Evolutionary conservation across 2,329 filamentous ascomycete species (phyloP).

Genomic region (Penicillium brevicompactum): DNA sequence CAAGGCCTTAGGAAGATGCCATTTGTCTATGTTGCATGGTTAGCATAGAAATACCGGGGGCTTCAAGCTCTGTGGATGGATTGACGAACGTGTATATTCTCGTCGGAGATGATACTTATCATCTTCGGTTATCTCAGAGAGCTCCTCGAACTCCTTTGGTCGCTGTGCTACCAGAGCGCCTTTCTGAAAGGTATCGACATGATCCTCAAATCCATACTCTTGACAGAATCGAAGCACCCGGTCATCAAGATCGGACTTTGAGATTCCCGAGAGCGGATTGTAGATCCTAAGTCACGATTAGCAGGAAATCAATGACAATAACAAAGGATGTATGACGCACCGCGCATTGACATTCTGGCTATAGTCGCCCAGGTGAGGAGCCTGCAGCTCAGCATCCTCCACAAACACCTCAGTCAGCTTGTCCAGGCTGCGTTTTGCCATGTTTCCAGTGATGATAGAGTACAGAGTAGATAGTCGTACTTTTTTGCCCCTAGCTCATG

Average conservation of each 20-base stretch:
- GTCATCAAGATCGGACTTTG: slow-evolving; percentile 20
- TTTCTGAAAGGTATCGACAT: slow-evolving; percentile 32
- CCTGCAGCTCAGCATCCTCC: slow-evolving; percentile 19
- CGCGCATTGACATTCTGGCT: slow-evolving; percentile 20
- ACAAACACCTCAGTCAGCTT: slow-evolving; percentile 15
- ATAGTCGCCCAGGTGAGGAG: slow-evolving; percentile 10
- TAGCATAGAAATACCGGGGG: neutral
- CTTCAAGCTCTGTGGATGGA: neutral
- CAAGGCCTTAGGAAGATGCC: slow-evolving; percentile 15
- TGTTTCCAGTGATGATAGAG: too few relatives aligned
- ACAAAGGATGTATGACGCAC: neutral
- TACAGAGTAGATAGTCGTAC: slow-evolving; percentile 1
- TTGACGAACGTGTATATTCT: slow-evolving; percentile 10
- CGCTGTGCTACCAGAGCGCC: slow-evolving; percentile 33
- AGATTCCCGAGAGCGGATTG: slow-evolving; percentile 27
- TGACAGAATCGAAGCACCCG: slow-evolving; percentile 44
- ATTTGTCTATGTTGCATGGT: slow-evolving; percentile 10
- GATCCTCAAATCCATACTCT: slow-evolving; percentile 35
- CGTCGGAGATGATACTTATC: slow-evolving; percentile 37
- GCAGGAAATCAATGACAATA: neutral
- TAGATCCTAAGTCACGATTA: slow-evolving; percentile 17
- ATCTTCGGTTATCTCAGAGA: slow-evolving; percentile 34
- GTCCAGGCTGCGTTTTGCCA: slow-evolving; percentile 14
- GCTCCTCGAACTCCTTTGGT: slow-evolving; percentile 28
- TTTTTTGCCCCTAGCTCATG: neutral